Percentiles rank a stretch among this genome's conserved stretches.
Evolutionary conservation across 768 basidiomycete species (phyloP).

Genomic region (Lyophyllum shimeji): DNA sequence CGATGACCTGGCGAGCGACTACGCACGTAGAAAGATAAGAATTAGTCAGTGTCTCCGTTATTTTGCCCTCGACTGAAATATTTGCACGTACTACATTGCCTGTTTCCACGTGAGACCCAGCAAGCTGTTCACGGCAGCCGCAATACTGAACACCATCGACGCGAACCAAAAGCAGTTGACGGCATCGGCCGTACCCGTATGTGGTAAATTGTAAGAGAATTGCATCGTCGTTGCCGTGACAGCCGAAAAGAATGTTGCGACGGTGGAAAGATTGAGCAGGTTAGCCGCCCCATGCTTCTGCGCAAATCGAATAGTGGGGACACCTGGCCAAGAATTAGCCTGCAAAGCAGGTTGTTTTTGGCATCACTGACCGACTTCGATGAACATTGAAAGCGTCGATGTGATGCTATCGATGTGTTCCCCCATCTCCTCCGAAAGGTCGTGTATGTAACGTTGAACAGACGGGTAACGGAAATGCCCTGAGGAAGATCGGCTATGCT

Average conservation of each 20-base stretch:
- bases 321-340: constrained; percentile 39
- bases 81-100: constrained; percentile 70
- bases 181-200: constrained; percentile 38
- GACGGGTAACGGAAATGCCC: constrained; percentile 73
- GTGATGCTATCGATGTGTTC: constrained; percentile 72
- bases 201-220: constrained; percentile 52
- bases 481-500: constrained; percentile 21
- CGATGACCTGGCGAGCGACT: constrained; percentile 76
- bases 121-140: constrained; percentile 75
- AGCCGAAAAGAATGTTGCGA: constrained; percentile 77
- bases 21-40: not conserved
- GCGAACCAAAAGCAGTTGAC: constrained; percentile 78
- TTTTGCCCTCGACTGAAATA: not conserved
- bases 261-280: constrained; percentile 70
- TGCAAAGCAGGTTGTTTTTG: not conserved
- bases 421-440: constrained; percentile 71
- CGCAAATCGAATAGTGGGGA: constrained; percentile 74
- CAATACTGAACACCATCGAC: constrained; percentile 75
- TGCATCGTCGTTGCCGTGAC: constrained; percentile 75
- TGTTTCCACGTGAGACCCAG: constrained; percentile 79
- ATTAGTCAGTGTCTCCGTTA: constrained; percentile 4
- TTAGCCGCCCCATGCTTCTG: constrained; percentile 73
- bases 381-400: constrained; percentile 67
- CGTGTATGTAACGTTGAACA: constrained; percentile 74
- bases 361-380: constrained; percentile 61